Percentiles rank a stretch among this genome's conserved stretches.
Evolutionary conservation across 2,329 filamentous ascomycete species (phyloP).

Genomic region (Trichoderma simmonsii): DNA sequence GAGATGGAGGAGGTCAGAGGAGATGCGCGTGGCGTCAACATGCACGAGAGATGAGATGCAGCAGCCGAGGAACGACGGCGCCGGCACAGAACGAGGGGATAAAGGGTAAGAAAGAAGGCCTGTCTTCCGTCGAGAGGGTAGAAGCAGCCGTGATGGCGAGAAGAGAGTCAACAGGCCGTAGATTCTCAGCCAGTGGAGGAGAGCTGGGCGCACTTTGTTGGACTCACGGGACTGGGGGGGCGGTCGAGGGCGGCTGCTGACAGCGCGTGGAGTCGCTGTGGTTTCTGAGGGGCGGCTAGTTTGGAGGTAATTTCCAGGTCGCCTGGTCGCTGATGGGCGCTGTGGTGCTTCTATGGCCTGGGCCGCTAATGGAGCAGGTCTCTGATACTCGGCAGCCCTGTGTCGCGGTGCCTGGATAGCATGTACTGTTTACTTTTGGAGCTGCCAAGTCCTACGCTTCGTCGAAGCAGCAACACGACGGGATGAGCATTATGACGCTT

Average conservation of each 20-base stretch:
- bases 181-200: constrained; percentile 7
- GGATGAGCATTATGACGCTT: neutral
- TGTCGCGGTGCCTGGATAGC: neutral
- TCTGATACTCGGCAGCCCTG: neutral
- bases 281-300: constrained; percentile 19
- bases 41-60: constrained; percentile 3
- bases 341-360: constrained; percentile 7
- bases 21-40: constrained; percentile 20
- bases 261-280: constrained; percentile 20
- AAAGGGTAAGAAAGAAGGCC: neutral
- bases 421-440: neutral
- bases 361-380: constrained; percentile 4
- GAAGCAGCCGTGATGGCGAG: neutral
- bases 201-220: constrained; percentile 19
- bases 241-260: constrained; percentile 18
- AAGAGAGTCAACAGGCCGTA: constrained; percentile 1
- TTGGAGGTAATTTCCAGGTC: constrained; percentile 19
- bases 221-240: constrained; percentile 18
- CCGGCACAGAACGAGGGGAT: constrained; percentile 6
- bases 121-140: neutral
- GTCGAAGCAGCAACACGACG: neutral
- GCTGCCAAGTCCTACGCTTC: neutral
- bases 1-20: constrained; percentile 26
- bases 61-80: neutral
- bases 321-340: constrained; percentile 15